Evolutionary conservation across 768 basidiomycete species (phyloP), one percentile per base, ranked within the genome.

Genomic region (Chiua virens): DNA sequence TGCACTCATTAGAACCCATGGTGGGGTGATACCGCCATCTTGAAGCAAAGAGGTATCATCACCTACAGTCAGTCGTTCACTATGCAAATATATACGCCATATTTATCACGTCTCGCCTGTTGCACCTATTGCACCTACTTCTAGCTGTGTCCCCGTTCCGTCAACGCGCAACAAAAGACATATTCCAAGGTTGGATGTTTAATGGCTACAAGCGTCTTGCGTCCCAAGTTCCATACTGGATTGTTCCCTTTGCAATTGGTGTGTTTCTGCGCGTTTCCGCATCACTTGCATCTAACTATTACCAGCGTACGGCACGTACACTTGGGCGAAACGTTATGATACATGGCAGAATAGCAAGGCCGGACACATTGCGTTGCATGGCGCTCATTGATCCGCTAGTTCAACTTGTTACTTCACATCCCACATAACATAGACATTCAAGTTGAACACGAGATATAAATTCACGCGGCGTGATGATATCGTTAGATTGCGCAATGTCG

Each of bases 131-230:
- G 23, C 40, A 20, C 28, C 28, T 30, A 10, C 13, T 27, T 45
- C 32, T 53, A 97, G 94, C 79, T 57, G 63, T 94, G 56, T 93
- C 93, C n/a, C 89, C 92, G 8, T 88, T 81, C 75, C 83, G 86
- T 67, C 80, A 87, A 57, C 83, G 82, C 52, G 82, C 89, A 17
- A 80, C 85, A 37, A 84, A 87, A 42, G 76, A 87, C 48, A 80
- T 85, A 62, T 66, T 93, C 64, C 77, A 78, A 49, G 81, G 72
- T 58, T 96, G 90, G 77, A 66, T 92, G 60, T 91, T 93, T 80
- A 92, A 92, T 71, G 93, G 92, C 34, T 89, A 85, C 77, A 79
- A 78, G 47, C 84, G 94, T 55, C 68, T 92, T 45, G 81, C 83
- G 36, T 75, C 76, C 50, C 87, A 94, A 65, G 74, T 82, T 28